A percentile compares a stretch with the other conserved stretches of the same genome.
Conservation (phyloP, 139 green algal species). For the Asterochloris erici region DNA sequence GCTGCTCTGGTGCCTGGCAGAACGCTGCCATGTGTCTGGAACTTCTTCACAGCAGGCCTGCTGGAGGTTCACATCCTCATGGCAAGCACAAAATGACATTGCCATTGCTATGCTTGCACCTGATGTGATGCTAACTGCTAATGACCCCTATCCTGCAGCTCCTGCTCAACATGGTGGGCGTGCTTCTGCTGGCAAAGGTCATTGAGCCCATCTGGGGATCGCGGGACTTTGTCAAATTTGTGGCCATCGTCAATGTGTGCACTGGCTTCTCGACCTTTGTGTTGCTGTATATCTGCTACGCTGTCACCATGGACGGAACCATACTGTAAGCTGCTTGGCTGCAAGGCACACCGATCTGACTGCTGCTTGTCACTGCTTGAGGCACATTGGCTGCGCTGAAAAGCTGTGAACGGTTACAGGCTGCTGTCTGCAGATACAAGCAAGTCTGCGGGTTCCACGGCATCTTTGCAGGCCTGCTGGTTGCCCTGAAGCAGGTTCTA, state of each 20-base stretch:
- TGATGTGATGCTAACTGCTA: background rate
- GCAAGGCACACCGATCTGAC: too few relatives aligned
- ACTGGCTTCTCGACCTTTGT: constrained; percentile 55
- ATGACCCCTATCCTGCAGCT: constrained; percentile 42
- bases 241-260: constrained; percentile 55
- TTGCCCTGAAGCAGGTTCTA: constrained; percentile 91
- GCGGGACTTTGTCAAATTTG: constrained; percentile 76
- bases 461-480: constrained; percentile 73
- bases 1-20: constrained; percentile 30
- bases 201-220: constrained; percentile 85
- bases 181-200: constrained; percentile 68
- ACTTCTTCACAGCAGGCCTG: constrained; percentile 35
- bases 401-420: background rate
- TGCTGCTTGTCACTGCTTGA: too few relatives aligned
- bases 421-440: constrained; percentile 48
- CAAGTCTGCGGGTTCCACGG: constrained; percentile 87
- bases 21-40: constrained; percentile 32
- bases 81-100: constrained; percentile 13
- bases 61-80: constrained; percentile 26
- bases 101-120: too few relatives aligned
- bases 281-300: constrained; percentile 59
- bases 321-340: constrained; percentile 46
- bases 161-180: constrained; percentile 39
- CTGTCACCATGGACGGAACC: constrained; percentile 30
- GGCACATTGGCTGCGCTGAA: background rate